Evolutionary conservation across 768 basidiomycete genomes (phyloP).

Genomic region (Scleroderma bovista): DNA sequence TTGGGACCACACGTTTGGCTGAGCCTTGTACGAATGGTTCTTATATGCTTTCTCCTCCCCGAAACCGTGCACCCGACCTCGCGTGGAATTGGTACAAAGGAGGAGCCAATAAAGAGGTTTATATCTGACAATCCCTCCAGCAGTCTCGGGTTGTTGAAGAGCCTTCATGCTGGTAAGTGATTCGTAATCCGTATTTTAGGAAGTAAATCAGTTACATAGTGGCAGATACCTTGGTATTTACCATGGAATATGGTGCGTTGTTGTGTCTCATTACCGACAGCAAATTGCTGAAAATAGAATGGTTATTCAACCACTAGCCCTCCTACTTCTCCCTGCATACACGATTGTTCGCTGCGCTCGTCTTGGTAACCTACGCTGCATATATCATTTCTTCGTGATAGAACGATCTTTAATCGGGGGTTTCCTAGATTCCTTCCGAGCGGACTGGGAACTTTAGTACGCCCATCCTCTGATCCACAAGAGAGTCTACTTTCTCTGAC

Average conservation of each 20-base stretch:
- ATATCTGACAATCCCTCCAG: constrained; percentile 30
- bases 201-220: constrained; percentile 10
- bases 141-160: constrained; percentile 22
- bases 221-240: constrained; percentile 17
- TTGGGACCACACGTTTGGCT: too few species aligned
- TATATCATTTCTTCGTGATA: constrained; percentile 12
- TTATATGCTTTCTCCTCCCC: constrained; percentile 22
- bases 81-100: constrained; percentile 15
- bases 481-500: not conserved
- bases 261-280: not conserved
- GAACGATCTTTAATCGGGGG: constrained; percentile 32
- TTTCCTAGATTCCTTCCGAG: constrained; percentile 31
- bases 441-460: constrained; percentile 24
- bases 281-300: not conserved
- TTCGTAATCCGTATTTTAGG: not conserved
- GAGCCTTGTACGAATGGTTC: constrained; percentile 16
- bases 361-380: not conserved
- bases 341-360: constrained; percentile 27
- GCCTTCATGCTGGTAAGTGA: constrained; percentile 24
- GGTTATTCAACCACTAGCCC: constrained; percentile 7
- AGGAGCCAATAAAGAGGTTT: constrained; percentile 4
- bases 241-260: constrained; percentile 27
- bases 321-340: constrained; percentile 32
- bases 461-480: not conserved
- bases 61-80: constrained; percentile 33